A percentile compares a stretch with the other conserved stretches of the same genome.
Evolutionary conservation across 371 early-diverging fungal genomes (phyloP).

Genomic region (Mucor indicus): DNA sequence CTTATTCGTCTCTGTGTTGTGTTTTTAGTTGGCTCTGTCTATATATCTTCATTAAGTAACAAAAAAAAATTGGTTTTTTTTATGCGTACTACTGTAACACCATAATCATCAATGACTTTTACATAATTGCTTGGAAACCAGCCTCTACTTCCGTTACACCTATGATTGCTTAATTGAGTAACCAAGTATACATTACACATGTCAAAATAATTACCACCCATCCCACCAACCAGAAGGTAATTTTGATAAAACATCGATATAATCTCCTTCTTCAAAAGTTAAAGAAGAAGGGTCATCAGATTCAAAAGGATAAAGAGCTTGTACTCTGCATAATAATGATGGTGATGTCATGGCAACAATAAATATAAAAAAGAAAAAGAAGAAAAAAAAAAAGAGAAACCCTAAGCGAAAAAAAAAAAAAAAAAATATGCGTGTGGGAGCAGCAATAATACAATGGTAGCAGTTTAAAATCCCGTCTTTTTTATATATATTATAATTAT

Average conservation of each 20-base stretch:
- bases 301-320: conserved; percentile 80
- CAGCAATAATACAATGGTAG: not conserved
- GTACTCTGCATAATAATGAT: conserved; percentile 36
- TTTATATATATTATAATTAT: not conserved
- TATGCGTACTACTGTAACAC: conserved; percentile 22
- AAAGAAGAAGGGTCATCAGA: conserved; percentile 65
- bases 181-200: not conserved
- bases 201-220: conserved; percentile 44
- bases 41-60: not conserved
- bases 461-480: not conserved
- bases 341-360: conserved; percentile 5
- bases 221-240: conserved; percentile 95
- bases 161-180: conserved; percentile 2
- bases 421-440: not conserved
- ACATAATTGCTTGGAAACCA: conserved; percentile 89
- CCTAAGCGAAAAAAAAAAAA: not conserved
- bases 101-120: conserved; percentile 43
- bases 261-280: conserved; percentile 75
- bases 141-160: conserved; percentile 54
- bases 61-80: conserved; percentile 2
- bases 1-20: not conserved
- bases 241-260: conserved; percentile 78
- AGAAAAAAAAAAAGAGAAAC: conserved; percentile 1
- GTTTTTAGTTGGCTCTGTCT: not conserved
- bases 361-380: not conserved